Evolutionary conservation across 495 filamentous ascomycete genomes (phyloP).

Genomic region (Trypethelium eluteriae): DNA sequence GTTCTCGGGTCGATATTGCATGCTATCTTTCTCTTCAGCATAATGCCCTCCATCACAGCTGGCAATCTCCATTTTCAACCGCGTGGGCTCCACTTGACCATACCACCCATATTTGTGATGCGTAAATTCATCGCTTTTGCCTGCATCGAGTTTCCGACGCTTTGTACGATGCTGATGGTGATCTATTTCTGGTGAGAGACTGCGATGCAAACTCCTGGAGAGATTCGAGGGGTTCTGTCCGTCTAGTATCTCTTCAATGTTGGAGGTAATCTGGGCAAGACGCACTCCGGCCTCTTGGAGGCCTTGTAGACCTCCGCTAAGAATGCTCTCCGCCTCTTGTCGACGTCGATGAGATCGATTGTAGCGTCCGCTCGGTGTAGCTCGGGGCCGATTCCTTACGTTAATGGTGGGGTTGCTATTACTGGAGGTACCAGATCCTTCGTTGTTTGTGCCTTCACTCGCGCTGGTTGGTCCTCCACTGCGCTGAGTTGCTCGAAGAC

Average conservation of each 20-base stretch:
- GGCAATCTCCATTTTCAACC: constrained; percentile 73
- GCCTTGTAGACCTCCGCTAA: constrained; percentile 3
- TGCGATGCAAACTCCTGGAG: background rate
- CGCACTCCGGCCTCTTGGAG: constrained; percentile 9
- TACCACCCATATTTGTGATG: constrained; percentile 60
- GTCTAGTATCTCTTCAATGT: constrained; percentile 4
- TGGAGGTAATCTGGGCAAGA: constrained; percentile 12
- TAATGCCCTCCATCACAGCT: constrained; percentile 85
- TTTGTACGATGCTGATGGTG: constrained; percentile 9
- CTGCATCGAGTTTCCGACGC: constrained; percentile 21
- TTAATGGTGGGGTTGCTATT: background rate
- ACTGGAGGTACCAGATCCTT: too few species aligned
- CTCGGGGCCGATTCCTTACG: background rate
- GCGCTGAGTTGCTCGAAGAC: background rate
- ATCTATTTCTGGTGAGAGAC: background rate
- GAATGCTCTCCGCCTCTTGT: background rate
- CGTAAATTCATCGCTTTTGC: constrained; percentile 18
- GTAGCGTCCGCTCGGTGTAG: constrained; percentile 9
- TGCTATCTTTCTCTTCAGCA: constrained; percentile 47
- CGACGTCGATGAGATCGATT: constrained; percentile 3
- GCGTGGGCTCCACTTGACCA: constrained; percentile 74
- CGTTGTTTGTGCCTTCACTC: background rate
- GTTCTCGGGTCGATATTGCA: constrained; percentile 62
- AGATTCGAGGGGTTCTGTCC: background rate
- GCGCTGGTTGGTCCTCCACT: background rate